Evolutionary conservation across 1,139 yeast genomes (phyloP).

Genomic region (Torulaspora pretoriensis): DNA sequence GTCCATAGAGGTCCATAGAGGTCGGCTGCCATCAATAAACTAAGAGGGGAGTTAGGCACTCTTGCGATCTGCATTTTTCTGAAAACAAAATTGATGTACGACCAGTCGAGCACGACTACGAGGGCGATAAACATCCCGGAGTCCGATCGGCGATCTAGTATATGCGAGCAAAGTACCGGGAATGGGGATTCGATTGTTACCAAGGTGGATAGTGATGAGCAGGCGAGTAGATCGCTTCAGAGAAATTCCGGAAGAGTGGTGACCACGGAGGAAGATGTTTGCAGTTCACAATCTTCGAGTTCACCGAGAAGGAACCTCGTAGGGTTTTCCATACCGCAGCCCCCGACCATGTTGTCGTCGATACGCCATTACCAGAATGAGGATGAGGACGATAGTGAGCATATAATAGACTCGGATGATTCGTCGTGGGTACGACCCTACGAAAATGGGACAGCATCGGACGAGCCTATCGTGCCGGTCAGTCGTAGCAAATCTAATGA

Average conservation of each 20-base stretch:
- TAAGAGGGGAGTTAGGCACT: no score
- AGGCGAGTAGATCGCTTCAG: not conserved
- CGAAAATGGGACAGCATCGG: constrained; percentile 1
- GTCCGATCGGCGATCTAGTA: not conserved
- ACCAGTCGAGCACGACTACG: not conserved
- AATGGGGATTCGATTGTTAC: not conserved
- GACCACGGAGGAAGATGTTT: constrained; percentile 26
- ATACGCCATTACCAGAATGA: constrained; percentile 1
- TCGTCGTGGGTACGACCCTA: constrained; percentile 14
- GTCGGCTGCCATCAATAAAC: not conserved
- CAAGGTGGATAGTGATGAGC: not conserved
- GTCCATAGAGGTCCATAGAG: not conserved
- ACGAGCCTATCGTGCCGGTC: constrained; percentile 10
- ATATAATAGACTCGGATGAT: constrained; percentile 10
- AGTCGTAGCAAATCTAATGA: constrained; percentile 2
- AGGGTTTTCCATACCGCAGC: constrained; percentile 4
- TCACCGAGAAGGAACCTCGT: constrained; percentile 23
- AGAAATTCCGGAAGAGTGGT: constrained; percentile 8
- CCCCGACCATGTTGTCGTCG: constrained; percentile 9
- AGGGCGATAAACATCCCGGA: constrained; percentile 1
- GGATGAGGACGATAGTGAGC: constrained; percentile 11
- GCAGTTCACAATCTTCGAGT: constrained; percentile 34
- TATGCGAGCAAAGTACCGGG: not conserved
- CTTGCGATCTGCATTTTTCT: not conserved
- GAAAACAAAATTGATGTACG: not conserved